Evolutionary conservation across 2,329 filamentous ascomycete species (phyloP).

Genomic region (Teratosphaeria gauchensis): DNA sequence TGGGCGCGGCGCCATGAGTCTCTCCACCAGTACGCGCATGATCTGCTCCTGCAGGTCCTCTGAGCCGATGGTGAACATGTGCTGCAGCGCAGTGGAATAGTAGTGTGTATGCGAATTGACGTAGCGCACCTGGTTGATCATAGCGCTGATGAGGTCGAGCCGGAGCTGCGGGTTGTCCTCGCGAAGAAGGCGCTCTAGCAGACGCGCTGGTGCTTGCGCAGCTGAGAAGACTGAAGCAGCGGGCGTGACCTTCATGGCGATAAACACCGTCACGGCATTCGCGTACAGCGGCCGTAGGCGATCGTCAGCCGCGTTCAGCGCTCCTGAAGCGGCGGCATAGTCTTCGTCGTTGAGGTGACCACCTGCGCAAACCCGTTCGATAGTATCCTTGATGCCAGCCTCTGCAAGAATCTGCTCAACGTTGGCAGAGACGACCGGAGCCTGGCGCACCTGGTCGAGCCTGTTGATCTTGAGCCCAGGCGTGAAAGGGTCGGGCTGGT

Average conservation of each 20-base stretch:
- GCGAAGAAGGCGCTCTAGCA: constrained; percentile 67
- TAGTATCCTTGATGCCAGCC: constrained; percentile 43
- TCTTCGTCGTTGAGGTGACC: constrained; percentile 56
- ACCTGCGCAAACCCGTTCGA: constrained; percentile 40
- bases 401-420: constrained; percentile 41
- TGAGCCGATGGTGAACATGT: constrained; percentile 57
- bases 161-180: constrained; percentile 67
- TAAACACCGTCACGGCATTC: constrained; percentile 73
- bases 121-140: constrained; percentile 85
- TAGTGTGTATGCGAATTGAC: constrained; percentile 86
- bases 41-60: constrained; percentile 89
- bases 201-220: constrained; percentile 56
- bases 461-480: constrained; percentile 66
- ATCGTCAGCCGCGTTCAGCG: constrained; percentile 51
- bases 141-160: constrained; percentile 74
- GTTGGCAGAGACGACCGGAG: constrained; percentile 57
- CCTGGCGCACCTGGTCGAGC: constrained; percentile 62
- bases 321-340: constrained; percentile 65
- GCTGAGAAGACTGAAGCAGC: constrained; percentile 55
- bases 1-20: constrained; percentile 77
- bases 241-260: constrained; percentile 63
- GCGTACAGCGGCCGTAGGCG: constrained; percentile 47
- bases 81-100: constrained; percentile 76
- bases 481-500: constrained; percentile 64
- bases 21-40: constrained; percentile 76